A percentile compares a stretch with the other conserved stretches of the same genome.
Evolutionary conservation across 192 early-diverging fungal species (phyloP).

Genomic region (Entophlyctis helioformis): DNA sequence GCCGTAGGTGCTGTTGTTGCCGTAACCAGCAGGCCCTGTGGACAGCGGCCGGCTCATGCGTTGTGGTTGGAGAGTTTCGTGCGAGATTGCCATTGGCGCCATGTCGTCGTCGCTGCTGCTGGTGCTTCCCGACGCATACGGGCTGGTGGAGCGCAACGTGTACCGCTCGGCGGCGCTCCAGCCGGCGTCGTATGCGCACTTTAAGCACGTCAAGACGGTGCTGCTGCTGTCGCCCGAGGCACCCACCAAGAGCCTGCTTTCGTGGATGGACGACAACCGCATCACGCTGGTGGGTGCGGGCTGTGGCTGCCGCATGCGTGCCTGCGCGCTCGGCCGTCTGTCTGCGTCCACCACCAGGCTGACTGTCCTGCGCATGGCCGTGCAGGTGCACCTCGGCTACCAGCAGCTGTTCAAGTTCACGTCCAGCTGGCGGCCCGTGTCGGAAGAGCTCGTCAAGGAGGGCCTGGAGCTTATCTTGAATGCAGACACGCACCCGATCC

Average conservation of each 20-base stretch:
- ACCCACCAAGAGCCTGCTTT: slow-evolving; percentile 1
- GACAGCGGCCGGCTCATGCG: too few relatives aligned
- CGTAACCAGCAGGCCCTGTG: too few relatives aligned
- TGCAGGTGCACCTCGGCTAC: slow-evolving; percentile 17
- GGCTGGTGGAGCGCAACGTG: slow-evolving; percentile 76
- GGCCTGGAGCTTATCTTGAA: slow-evolving; percentile 79
- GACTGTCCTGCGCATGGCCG: slow-evolving; percentile 1
- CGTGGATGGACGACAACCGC: slow-evolving; percentile 28
- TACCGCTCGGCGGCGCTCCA: slow-evolving; percentile 75
- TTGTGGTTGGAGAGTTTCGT: too few relatives aligned
- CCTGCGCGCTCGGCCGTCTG: not conserved
- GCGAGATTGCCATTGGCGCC: too few relatives aligned
- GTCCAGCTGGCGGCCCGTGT: slow-evolving; percentile 70
- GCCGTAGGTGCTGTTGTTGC: too few relatives aligned
- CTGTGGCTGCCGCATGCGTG: not conserved
- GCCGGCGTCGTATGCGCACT: slow-evolving; percentile 62
- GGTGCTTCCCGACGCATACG: slow-evolving; percentile 56
- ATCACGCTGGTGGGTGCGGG: slow-evolving; percentile 40
- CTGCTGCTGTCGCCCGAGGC: slow-evolving; percentile 69
- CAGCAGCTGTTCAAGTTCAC: slow-evolving; percentile 3
- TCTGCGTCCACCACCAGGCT: not conserved
- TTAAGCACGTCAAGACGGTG: slow-evolving; percentile 70
- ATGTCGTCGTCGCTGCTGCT: too few relatives aligned
- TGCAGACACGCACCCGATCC: slow-evolving; percentile 68
- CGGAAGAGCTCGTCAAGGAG: slow-evolving; percentile 93